These are phyloP conservation scores for Centrapalus pauciflorus DNA, from an alignment of 129 eudicot species.

Conservation along the genomic window DNA sequence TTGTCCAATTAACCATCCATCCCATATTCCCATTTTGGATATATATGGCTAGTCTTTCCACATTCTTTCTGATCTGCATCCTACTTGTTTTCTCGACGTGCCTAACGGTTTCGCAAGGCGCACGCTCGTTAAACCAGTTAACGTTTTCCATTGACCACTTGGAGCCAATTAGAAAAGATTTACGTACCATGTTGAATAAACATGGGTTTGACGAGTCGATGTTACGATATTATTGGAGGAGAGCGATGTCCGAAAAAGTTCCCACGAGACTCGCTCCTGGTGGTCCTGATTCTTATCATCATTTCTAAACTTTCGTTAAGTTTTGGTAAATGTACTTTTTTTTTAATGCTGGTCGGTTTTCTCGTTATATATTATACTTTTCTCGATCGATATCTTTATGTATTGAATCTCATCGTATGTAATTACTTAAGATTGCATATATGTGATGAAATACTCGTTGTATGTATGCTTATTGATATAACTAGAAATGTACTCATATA, in stretches of 20 bases:
- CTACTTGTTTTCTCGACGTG: neutral
- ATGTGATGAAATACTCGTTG: too few species aligned
- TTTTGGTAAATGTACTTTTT: neutral
- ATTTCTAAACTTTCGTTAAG: conserved; percentile 7
- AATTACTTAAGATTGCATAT: too few species aligned
- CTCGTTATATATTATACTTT: too few species aligned
- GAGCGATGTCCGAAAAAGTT: conserved; percentile 26
- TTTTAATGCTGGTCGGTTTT: too few species aligned
- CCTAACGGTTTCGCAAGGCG: neutral
- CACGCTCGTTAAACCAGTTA: neutral
- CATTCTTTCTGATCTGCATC: conserved; percentile 6
- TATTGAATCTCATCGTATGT: too few species aligned
- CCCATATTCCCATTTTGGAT: neutral
- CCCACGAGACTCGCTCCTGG: conserved; percentile 37
- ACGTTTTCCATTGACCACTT: neutral
- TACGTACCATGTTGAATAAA: neutral
- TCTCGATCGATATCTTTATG: too few species aligned
- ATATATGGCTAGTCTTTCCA: conserved; percentile 15
- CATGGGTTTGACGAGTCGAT: conserved; percentile 28
- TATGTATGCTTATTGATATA: too few species aligned
- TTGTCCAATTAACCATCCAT: neutral
- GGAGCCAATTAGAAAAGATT: conserved; percentile 8
- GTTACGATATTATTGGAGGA: conserved; percentile 28
- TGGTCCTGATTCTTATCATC: conserved; percentile 56
- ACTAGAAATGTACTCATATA: too few species aligned